Evolutionary conservation across 225 moss, liverwort and hornwort species (phyloP), one percentile per base, ranked within the genome.

Genomic region (Rhytidiadelphus loreus): DNA sequence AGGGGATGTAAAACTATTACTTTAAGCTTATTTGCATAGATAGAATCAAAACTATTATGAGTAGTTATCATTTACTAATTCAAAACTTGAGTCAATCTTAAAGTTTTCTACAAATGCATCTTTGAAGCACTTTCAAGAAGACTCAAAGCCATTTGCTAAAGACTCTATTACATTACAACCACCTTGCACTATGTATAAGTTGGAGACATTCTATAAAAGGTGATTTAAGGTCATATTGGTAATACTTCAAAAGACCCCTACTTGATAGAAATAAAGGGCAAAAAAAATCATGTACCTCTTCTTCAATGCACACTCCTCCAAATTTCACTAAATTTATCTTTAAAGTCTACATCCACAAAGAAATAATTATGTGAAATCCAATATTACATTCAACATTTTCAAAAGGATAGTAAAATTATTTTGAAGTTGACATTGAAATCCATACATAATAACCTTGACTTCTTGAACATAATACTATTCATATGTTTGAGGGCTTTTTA

Each of bases 401-500:
- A n/a, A 66, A 37, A n/a, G 5, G n/a, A 37, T n/a, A 12, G 2
- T 37, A 1, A 66, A 66, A n/a, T n/a, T n/a, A n/a, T n/a, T n/a
- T 68, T 68, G 23, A n/a, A 68, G 7, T n/a, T 22, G n/a, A 68
- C 7, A 22, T 22, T 68, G n/a, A 68, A 68, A 68, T 68, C 3
- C 23, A 12, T n/a, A 7, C n/a, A 22, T 68, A n/a, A 68, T 68
- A 23, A 68, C 2, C n/a, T 68, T 23, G 13, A n/a, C 7, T 68
- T 68, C 7, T n/a, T 68, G 12, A 66, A 0, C 12, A 12, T 21
- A 22, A n/a, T n/a, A 22, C 21, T 37, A 66, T 66, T n/a, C 4
- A 22, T 66, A 0, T 66, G 0, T 21, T 66, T 12, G 6, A 66
- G 2, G 11, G 0, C 3, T 37, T 3, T 37, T 66, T n/a, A 21